phyloP scores from a whole-genome alignment of 257 asterid genomes.

The Cordia subcordata region DNA sequence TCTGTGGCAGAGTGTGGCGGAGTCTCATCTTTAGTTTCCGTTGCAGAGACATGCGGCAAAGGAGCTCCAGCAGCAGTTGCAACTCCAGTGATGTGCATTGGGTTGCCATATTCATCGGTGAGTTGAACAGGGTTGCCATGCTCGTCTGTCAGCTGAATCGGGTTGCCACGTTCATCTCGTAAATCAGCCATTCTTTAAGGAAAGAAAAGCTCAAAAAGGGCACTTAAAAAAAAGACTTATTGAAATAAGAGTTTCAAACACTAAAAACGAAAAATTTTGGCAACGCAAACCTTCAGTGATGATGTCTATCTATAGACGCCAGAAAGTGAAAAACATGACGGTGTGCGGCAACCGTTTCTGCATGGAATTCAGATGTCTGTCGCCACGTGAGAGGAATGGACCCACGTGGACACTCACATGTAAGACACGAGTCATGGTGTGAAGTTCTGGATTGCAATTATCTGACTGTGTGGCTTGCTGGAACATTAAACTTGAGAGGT shows the following conservation, averaged over 20 bases:
- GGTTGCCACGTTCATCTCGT: constrained; percentile 50
- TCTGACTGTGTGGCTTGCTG: not conserved
- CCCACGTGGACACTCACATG: constrained; percentile 2
- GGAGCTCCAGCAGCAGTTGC: constrained; percentile 19
- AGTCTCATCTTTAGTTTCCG: not conserved
- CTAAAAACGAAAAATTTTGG: not conserved
- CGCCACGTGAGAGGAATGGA: constrained; percentile 22
- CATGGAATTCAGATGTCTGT: constrained; percentile 29
- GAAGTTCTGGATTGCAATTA: not conserved
- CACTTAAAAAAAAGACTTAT: too few relatives aligned
- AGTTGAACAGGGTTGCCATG: constrained; percentile 58
- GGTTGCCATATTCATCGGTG: constrained; percentile 69
- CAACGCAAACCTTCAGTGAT: too few relatives aligned
- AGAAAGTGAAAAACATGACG: constrained; percentile 6
- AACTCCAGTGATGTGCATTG: constrained; percentile 68
- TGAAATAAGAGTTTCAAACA: too few relatives aligned
- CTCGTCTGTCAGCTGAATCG: constrained; percentile 2
- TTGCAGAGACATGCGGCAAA: not conserved
- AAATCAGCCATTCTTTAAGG: constrained; percentile 51
- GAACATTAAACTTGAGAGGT: too few relatives aligned
- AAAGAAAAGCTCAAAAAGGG: not conserved
- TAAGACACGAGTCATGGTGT: not conserved
- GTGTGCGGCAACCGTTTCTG: constrained; percentile 31
- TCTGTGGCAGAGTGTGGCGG: not conserved
- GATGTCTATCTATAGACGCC: not conserved